Percentiles rank a stretch among this genome's conserved stretches.
Conservation (phyloP, 1,284 basidiomycete species). For the Cerrena zonata region DNA sequence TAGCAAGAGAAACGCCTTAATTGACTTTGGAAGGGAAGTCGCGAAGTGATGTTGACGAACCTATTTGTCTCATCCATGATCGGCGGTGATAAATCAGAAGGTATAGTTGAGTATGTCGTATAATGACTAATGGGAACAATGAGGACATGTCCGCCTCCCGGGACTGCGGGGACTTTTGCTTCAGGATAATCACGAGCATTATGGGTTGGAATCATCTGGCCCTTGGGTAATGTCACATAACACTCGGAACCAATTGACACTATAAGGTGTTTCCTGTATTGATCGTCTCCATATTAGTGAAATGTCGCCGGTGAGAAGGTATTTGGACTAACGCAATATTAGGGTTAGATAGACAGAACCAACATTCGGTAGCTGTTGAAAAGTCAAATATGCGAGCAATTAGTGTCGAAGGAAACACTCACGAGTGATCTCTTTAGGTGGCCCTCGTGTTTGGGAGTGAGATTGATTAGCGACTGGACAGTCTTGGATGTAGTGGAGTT, state of each 20-base stretch:
- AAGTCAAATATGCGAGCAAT: neutral
- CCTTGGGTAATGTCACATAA: conserved; percentile 89
- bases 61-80: conserved; percentile 77
- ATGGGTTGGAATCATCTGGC: conserved; percentile 81
- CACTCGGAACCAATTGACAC: conserved; percentile 88
- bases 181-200: conserved; percentile 38
- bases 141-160: conserved; percentile 89
- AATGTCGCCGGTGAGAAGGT: too few relatives aligned
- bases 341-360: conserved; percentile 94
- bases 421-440: conserved; percentile 77
- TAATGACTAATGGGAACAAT: conserved; percentile 79
- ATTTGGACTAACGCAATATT: conserved; percentile 60
- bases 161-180: conserved; percentile 47
- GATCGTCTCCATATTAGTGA: too few relatives aligned
- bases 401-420: conserved; percentile 26
- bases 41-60: conserved; percentile 29
- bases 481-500: conserved; percentile 78
- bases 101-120: conserved; percentile 57
- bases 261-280: conserved; percentile 84
- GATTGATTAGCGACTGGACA: conserved; percentile 62
- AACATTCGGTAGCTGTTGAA: conserved; percentile 79
- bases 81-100: conserved; percentile 66
- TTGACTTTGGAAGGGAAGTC: neutral
- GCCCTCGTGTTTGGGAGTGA: conserved; percentile 46
- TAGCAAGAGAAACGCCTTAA: conserved; percentile 2